Evolutionary conservation across 1,139 yeast species (phyloP), one percentile per base, ranked within the genome.

Genomic region (Candida buenavistaensis): DNA sequence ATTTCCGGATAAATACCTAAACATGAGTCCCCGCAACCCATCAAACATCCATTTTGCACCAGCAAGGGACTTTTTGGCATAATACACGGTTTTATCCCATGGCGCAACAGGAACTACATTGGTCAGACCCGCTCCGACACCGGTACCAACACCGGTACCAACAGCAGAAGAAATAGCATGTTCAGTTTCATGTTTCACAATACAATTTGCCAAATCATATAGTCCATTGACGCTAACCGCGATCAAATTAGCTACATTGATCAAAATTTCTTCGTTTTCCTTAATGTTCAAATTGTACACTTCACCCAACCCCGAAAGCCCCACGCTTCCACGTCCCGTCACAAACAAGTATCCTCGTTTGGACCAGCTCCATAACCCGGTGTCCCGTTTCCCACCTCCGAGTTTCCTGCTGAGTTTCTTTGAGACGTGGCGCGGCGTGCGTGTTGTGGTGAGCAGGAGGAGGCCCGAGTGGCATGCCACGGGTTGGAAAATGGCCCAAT

Each of bases 401-500:
- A 15, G 7, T 3, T n/a, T 14, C 4, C 27, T 19, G 59, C 45
- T n/a, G 15, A 56, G 39, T 2, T 49, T 47, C 28, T 60, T 45
- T 12, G 37, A 31, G n/a, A n/a, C n/a, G n/a, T n/a, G n/a, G n/a
- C n/a, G n/a, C n/a, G n/a, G n/a, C n/a, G n/a, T n/a, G n/a, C n/a
- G n/a, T n/a, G n/a, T n/a, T n/a, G n/a, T n/a, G n/a, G n/a, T n/a
- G n/a, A n/a, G n/a, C n/a, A n/a, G n/a, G n/a, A n/a, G n/a, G n/a
- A n/a, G n/a, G n/a, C n/a, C n/a, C n/a, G n/a, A n/a, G n/a, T n/a
- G n/a, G n/a, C n/a, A n/a, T n/a, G n/a, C n/a, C n/a, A n/a, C n/a
- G n/a, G n/a, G n/a, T n/a, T 72, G 62, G 30, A 80, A 59, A 3
- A 80, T 41, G 1, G 82, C 82, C 84, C 85, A 80, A 46, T 80